These are phyloP conservation scores for Starmerella riodocensis DNA, from an alignment of 805 yeast species.

Conservation along the genomic window DNA sequence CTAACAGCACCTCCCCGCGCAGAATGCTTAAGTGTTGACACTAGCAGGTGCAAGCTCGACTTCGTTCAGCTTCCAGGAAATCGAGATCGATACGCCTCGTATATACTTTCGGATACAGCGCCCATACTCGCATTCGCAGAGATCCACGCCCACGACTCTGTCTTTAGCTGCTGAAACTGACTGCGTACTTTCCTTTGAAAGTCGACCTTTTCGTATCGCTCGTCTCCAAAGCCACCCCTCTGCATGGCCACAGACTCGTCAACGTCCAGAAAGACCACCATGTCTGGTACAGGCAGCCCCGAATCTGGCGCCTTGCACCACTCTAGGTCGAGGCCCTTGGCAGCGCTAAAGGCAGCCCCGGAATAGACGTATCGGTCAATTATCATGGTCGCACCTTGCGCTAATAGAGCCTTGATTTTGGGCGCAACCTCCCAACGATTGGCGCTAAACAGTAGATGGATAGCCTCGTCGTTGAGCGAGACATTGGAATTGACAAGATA, in stretches of 20 bases:
- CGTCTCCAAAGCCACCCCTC: constrained; percentile 85
- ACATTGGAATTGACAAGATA: constrained; percentile 41
- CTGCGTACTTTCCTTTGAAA: constrained; percentile 63
- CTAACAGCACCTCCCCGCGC: too few relatives aligned
- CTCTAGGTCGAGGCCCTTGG: constrained; percentile 55
- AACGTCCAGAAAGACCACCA: constrained; percentile 62
- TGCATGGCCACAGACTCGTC: constrained; percentile 33
- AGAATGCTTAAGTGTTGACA: too few relatives aligned
- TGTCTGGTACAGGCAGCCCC: constrained; percentile 80
- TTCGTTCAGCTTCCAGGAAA: too few relatives aligned
- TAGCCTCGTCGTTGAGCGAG: constrained; percentile 57
- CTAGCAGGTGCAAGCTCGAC: too few relatives aligned
- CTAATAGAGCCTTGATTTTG: constrained; percentile 34
- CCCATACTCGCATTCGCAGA: constrained; percentile 51
- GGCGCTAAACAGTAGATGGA: constrained; percentile 80
- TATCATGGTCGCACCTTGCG: constrained; percentile 46
- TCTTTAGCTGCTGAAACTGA: constrained; percentile 36
- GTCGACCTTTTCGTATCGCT: constrained; percentile 64
- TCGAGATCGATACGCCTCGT: too few relatives aligned
- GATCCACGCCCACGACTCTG: constrained; percentile 34
- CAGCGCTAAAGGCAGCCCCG: constrained; percentile 83
- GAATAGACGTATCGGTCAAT: constrained; percentile 84
- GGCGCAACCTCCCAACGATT: constrained; percentile 79
- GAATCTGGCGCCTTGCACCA: constrained; percentile 78
- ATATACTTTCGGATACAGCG: constrained; percentile 32